Base-by-base conservation (phyloP, 371 early-diverging fungal species). In the Aphelidium insulamus region DNA sequence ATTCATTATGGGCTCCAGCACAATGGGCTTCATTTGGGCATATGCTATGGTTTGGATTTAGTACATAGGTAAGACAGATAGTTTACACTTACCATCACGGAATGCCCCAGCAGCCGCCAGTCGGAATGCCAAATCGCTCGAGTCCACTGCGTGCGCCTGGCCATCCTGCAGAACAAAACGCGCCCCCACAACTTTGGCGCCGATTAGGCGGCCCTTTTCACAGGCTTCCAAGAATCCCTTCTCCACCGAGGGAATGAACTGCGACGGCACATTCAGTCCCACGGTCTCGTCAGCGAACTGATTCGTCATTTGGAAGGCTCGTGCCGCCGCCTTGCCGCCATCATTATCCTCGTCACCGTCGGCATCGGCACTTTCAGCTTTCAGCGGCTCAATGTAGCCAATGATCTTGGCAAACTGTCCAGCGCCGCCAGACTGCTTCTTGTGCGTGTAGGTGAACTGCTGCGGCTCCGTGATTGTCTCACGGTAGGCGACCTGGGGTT, bases 371-470 rank as follows among this genome's bases (percentile, higher is more conserved):
- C 62, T 62, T 12, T 57, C 61, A 6, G 42, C 42, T 11, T 45
- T 39, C 43, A 85, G 68, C 2, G 90, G 90, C 51, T 95, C 92
- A 34, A 95, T 66, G 50, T 66, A 77, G 32, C 92, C 92, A 25
- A 72, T 52, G 36, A 95, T 85, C 43, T 79, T 71, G 50, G 71
- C 95, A 40, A 77, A 95, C 55, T 95, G 95, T 46, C 95, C 95
- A 36, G 88, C 68, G 46, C 95, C 95, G 45, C 95, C 95, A 32
- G 76, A 68, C 58, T 95, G 92, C 59, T 95, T 95, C 77, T 92
- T 91, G 68, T 95, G 95, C 1, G 88, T 88, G 67, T 90, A 90
- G 57, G 79, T 72, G 61, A 95, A 92, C 38, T 66, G 57, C 33
- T 77, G 66, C 36, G 66, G 57, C 28, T 50, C 41, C 6, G 69